Evolutionary conservation across 768 basidiomycete species (phyloP).

Genomic region (Amylocystis lapponica): DNA sequence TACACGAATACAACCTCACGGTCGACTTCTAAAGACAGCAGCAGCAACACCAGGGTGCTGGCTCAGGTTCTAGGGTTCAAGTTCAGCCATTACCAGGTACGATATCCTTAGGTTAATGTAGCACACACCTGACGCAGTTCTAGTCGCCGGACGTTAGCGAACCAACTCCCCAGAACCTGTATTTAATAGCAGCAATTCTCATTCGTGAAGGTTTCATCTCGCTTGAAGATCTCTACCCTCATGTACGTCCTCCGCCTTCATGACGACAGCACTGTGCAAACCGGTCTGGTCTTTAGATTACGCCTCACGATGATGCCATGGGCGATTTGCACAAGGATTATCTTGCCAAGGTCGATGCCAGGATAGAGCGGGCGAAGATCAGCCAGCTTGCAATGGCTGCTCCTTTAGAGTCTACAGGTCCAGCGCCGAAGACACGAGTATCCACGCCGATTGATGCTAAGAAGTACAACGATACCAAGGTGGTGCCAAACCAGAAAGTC

Average conservation of each 20-base stretch:
- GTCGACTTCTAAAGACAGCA: constrained; percentile 13
- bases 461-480: constrained; percentile 36
- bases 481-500: constrained; percentile 67
- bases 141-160: constrained; percentile 59
- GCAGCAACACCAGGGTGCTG: constrained; percentile 51
- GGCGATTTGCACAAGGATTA: constrained; percentile 60
- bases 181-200: constrained; percentile 77
- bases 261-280: background rate
- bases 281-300: constrained; percentile 40
- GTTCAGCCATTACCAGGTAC: constrained; percentile 84
- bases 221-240: constrained; percentile 87
- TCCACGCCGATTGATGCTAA: constrained; percentile 34
- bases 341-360: constrained; percentile 51
- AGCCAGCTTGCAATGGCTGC: constrained; percentile 84
- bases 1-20: constrained; percentile 4
- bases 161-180: constrained; percentile 62
- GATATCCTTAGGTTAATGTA: constrained; percentile 2
- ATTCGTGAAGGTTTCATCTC: constrained; percentile 87
- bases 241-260: constrained; percentile 46
- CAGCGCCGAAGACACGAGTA: constrained; percentile 34
- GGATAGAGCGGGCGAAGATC: constrained; percentile 61
- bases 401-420: constrained; percentile 54
- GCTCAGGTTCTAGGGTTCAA: constrained; percentile 98
- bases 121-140: constrained; percentile 7
- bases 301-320: constrained; percentile 77